A percentile compares a stretch with the other conserved stretches of the same genome.
Conservation (phyloP, 345 rosid genomes). For the Eucalyptus pauciflora region DNA sequence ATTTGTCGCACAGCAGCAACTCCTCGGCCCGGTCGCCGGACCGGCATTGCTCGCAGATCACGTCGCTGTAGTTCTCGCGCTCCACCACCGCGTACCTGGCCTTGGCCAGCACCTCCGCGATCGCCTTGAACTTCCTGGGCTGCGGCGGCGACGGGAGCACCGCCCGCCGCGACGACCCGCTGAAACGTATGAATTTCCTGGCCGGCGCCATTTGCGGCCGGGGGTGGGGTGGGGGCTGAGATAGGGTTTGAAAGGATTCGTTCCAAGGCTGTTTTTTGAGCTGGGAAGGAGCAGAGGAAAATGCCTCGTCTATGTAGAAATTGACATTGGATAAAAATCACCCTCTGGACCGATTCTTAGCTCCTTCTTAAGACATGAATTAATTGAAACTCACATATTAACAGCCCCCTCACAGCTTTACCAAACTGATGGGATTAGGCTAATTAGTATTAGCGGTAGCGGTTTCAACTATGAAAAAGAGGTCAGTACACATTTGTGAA, state of each 20-base stretch:
- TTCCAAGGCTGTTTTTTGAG: background rate
- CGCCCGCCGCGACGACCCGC: constrained; percentile 30
- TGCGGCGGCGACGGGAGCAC: constrained; percentile 29
- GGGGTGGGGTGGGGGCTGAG: background rate
- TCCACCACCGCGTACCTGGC: constrained; percentile 30
- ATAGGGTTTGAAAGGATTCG: background rate
- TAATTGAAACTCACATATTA: background rate
- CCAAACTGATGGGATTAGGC: background rate
- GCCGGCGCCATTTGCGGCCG: background rate
- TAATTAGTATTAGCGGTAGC: background rate
- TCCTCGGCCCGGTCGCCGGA: constrained; percentile 60
- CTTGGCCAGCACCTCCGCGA: constrained; percentile 43
- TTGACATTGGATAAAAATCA: background rate
- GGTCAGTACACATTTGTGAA: background rate
- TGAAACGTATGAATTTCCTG: constrained; percentile 7
- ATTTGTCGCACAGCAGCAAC: constrained; percentile 76
- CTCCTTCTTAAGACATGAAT: background rate
- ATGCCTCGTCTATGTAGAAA: background rate
- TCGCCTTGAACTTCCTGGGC: constrained; percentile 36
- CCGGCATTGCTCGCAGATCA: constrained; percentile 62
- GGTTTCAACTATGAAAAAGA: background rate
- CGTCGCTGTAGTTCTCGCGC: constrained; percentile 29
- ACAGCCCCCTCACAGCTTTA: background rate
- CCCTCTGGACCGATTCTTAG: background rate
- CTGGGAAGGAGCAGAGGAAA: background rate